Evolutionary conservation across 2,329 filamentous ascomycete species (phyloP).

Genomic region (Trichoderma guizhouense): DNA sequence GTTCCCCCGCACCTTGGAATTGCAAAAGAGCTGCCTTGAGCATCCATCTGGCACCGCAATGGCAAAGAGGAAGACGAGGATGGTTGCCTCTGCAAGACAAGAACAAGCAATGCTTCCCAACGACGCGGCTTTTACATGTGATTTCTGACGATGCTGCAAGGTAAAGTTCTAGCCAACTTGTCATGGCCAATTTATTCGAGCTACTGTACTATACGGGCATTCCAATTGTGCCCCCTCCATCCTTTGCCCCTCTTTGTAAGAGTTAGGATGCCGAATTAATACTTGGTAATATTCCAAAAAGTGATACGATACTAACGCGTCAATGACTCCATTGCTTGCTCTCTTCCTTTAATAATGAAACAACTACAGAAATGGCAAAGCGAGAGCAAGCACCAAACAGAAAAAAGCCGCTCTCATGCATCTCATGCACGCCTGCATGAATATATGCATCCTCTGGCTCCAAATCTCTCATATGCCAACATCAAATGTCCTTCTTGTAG

Average conservation of each 20-base stretch:
- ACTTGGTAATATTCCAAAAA: not conserved
- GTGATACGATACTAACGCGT: conserved; percentile 4
- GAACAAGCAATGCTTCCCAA: not conserved
- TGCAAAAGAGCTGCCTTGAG: not conserved
- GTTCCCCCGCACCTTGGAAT: not conserved
- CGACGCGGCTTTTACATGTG: conserved; percentile 3
- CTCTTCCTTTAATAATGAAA: not conserved
- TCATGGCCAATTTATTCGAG: not conserved
- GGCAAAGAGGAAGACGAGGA: not conserved
- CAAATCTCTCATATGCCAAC: not conserved
- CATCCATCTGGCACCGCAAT: not conserved
- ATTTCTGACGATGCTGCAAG: not conserved
- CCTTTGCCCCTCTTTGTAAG: not conserved
- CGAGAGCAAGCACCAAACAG: not conserved
- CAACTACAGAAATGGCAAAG: not conserved
- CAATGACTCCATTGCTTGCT: conserved; percentile 1
- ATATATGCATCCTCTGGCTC: not conserved
- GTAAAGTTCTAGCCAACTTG: not conserved
- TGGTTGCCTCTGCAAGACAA: not conserved
- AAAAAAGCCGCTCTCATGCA: conserved; percentile 9
- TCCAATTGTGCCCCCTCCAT: not conserved
- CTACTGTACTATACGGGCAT: not conserved
- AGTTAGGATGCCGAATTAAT: not conserved
- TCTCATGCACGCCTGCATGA: not conserved
- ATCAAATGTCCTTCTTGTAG: conserved; percentile 58